phyloP scores from a whole-genome alignment of 192 early-diverging fungal genomes.

The Irineochytrium annulatum region DNA sequence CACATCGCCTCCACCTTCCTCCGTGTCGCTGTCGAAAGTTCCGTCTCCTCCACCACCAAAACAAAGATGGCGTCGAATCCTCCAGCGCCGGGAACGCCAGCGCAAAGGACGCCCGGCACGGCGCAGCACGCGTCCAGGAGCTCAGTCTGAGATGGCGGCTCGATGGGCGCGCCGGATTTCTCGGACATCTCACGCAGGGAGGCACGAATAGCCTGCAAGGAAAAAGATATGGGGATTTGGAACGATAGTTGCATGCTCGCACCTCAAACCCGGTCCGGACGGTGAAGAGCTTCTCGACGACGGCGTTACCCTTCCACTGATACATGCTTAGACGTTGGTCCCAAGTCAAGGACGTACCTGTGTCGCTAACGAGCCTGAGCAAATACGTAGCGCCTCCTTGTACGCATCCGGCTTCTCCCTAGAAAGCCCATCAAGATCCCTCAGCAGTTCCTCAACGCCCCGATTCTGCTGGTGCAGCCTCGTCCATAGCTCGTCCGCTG shows the following conservation, averaged over 20 bases:
- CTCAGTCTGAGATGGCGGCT: conserved; percentile 81
- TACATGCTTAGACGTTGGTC: background rate
- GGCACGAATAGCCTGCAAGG: conserved; percentile 54
- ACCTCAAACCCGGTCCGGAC: too few relatives aligned
- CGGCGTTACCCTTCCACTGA: background rate
- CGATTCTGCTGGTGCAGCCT: conserved; percentile 59
- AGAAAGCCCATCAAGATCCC: conserved; percentile 30
- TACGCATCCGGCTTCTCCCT: conserved; percentile 35
- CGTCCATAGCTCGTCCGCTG: conserved; percentile 59
- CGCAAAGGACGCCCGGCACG: conserved; percentile 81
- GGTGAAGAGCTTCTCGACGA: conserved; percentile 8
- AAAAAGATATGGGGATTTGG: too few relatives aligned
- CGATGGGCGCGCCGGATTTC: conserved; percentile 76
- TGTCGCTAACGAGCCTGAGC: conserved; percentile 16
- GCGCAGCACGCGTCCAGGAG: conserved; percentile 78
- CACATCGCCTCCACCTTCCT: conserved; percentile 26
- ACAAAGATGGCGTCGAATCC: conserved; percentile 98
- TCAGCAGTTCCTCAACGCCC: conserved; percentile 53
- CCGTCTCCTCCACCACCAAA: conserved; percentile 39
- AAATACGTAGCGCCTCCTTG: conserved; percentile 41
- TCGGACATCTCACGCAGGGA: conserved; percentile 70
- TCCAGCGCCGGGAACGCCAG: conserved; percentile 95
- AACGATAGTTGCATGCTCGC: too few relatives aligned
- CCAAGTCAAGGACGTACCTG: background rate
- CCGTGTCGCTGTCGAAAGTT: background rate